Evolutionary conservation across 2,329 filamentous ascomycete species (phyloP), one percentile per base, ranked within the genome.

Genomic region (Cytospora leucostoma): DNA sequence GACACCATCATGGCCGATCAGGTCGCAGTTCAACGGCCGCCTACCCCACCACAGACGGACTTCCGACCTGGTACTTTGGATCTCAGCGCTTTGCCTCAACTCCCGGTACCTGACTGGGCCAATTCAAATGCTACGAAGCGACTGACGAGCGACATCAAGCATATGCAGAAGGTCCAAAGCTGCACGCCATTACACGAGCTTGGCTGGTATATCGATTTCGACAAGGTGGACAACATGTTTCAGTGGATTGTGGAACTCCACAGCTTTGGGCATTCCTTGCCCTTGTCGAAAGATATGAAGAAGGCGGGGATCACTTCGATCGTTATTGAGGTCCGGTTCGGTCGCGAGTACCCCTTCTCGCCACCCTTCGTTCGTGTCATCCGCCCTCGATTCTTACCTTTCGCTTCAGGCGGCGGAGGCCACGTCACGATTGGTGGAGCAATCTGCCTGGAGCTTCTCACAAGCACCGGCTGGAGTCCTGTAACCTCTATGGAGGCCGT

Each of bases 211-310:
- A 87, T 96, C 61, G 84, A 96, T 70, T 80, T 82, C 55, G 76
- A 79, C 7, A 83, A 85, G 56, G 79, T 93, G 44, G 83, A 78
- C 27, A 96, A 93, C 70, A 81, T 93, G 66, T 97, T 95, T 71
- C 92, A 96, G 71, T 96, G 93, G 93, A 92, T 96, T 64, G 87
- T 96, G 7, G 91, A 97, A 73, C 79, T 97, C 1, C 93, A 97
- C 73, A 91, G 88, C 51, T 96, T 97, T 70, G 88, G 92, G 32
- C 67, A 77, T 0, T 73, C 77, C 1, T 80, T 95, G 0, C 91
- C 90, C 0, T 79, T 97, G 1, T 88, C 90, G 0, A 72, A 83
- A 59, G 93, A 97, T 71, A 92, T 97, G 86, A 86, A 88, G 72
- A 70, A 73, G 2, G 80, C 78, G 1, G 80, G 79, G 0, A 69